Percentiles rank a stretch among this genome's conserved stretches.
phyloP scores from a whole-genome alignment of 2,329 filamentous ascomycete species.

The Exophiala oligosperma region DNA sequence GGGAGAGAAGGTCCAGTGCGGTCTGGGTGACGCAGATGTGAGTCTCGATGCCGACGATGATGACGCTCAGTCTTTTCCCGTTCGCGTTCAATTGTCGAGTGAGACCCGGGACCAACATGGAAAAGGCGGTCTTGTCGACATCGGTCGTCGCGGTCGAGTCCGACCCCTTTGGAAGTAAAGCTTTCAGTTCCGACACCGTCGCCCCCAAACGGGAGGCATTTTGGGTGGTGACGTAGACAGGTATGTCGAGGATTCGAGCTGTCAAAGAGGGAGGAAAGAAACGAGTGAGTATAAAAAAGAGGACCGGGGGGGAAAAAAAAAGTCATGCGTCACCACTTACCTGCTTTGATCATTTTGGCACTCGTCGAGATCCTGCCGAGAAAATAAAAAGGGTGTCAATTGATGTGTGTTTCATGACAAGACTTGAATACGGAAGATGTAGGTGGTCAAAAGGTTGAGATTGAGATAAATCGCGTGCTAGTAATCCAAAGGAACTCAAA shows the following conservation, averaged over 20 bases:
- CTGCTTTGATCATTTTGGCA: slow-evolving; percentile 67
- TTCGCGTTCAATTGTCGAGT: slow-evolving; percentile 19
- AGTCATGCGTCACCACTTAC: slow-evolving; percentile 3
- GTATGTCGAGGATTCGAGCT: slow-evolving; percentile 66
- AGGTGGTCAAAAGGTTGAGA: no score
- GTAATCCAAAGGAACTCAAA: no score
- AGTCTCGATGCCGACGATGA: slow-evolving; percentile 86
- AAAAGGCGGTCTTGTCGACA: slow-evolving; percentile 86
- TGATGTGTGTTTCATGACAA: neutral
- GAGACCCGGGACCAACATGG: slow-evolving; percentile 72
- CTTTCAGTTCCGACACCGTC: slow-evolving; percentile 72
- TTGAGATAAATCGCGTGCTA: no score
- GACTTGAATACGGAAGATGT: no score
- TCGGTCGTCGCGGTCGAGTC: slow-evolving; percentile 57
- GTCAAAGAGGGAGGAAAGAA: neutral
- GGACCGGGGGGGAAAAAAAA: neutral
- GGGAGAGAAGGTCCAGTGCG: slow-evolving; percentile 72
- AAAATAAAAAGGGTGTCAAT: neutral
- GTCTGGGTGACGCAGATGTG: slow-evolving; percentile 97
- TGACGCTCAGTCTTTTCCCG: slow-evolving; percentile 56
- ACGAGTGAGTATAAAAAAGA: neutral
- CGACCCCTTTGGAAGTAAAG: slow-evolving; percentile 43
- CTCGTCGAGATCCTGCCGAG: slow-evolving; percentile 58
- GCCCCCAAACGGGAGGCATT: slow-evolving; percentile 74
- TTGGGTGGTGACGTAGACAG: slow-evolving; percentile 85